Conservation (phyloP, 371 early-diverging fungal genomes). For the Capillidium heterosporum region DNA sequence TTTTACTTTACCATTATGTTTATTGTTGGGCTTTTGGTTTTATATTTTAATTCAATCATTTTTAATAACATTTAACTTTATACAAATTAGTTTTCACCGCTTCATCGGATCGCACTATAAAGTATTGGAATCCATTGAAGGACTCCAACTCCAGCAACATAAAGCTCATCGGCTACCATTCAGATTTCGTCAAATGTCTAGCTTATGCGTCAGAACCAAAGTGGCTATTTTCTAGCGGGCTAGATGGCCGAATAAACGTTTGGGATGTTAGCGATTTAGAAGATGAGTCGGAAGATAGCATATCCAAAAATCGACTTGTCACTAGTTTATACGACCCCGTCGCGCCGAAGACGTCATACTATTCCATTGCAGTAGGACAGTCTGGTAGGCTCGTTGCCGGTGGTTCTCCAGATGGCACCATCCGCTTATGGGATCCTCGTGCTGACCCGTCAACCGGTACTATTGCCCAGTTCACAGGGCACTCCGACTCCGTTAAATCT, state of each 20-base stretch:
- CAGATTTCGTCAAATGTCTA: slow-evolving; percentile 67
- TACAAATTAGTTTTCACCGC: slow-evolving; percentile 50
- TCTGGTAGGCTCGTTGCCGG: slow-evolving; percentile 48
- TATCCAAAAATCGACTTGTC: neutral
- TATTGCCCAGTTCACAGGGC: slow-evolving; percentile 68
- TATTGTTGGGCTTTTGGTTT: no score
- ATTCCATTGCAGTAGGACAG: slow-evolving; percentile 52
- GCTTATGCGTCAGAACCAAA: slow-evolving; percentile 44
- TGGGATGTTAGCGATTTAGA: slow-evolving; percentile 69
- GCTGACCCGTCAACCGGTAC: slow-evolving; percentile 34
- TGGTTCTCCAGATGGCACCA: slow-evolving; percentile 77
- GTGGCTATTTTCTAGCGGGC: slow-evolving; percentile 84
- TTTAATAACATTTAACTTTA: neutral
- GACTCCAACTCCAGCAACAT: slow-evolving; percentile 19
- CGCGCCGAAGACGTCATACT: slow-evolving; percentile 46
- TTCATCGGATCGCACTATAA: slow-evolving; percentile 82
- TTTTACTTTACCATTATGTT: no score
- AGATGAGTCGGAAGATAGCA: slow-evolving; percentile 1
- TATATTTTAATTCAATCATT: no score
- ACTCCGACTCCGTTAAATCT: slow-evolving; percentile 83
- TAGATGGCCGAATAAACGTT: slow-evolving; percentile 67
- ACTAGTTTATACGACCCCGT: neutral
- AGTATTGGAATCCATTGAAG: slow-evolving; percentile 50
- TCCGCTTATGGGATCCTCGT: slow-evolving; percentile 78
- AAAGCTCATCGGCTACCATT: slow-evolving; percentile 58